Evolutionary conservation across 2,329 filamentous ascomycete species (phyloP).

Genomic region (Ophiostoma quercus): DNA sequence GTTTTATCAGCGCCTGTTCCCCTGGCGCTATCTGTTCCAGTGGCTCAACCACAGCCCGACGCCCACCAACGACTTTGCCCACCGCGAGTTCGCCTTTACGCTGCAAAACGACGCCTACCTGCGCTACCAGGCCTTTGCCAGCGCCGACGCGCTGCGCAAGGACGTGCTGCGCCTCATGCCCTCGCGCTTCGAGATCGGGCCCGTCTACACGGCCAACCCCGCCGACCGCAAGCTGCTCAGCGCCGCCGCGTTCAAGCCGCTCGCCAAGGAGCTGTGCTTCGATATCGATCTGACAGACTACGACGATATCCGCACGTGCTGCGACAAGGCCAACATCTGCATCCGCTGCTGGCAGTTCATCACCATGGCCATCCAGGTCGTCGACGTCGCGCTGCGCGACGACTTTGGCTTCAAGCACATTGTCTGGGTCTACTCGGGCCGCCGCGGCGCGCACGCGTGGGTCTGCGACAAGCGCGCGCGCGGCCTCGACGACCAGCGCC

Average conservation of each 20-base stretch:
- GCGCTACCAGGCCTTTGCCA: conserved; percentile 71
- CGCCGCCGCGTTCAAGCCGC: conserved; percentile 72
- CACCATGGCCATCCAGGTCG: conserved; percentile 93
- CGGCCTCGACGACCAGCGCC: conserved; percentile 76
- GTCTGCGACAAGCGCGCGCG: conserved; percentile 88
- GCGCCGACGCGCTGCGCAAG: conserved; percentile 69
- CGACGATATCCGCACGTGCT: conserved; percentile 93
- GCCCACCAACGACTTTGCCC: conserved; percentile 79
- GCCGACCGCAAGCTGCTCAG: conserved; percentile 87
- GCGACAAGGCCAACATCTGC: conserved; percentile 88
- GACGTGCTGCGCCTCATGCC: conserved; percentile 85
- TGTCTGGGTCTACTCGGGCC: conserved; percentile 96
- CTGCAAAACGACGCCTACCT: conserved; percentile 89
- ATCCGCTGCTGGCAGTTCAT: conserved; percentile 94
- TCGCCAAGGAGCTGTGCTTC: conserved; percentile 93
- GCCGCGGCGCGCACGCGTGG: conserved; percentile 96
- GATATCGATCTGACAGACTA: conserved; percentile 99
- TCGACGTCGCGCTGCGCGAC: conserved; percentile 79
- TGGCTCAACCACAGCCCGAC: conserved; percentile 93
- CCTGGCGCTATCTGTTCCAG: conserved; percentile 90
- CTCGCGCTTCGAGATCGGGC: conserved; percentile 94
- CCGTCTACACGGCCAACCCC: conserved; percentile 92
- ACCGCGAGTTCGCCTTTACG: conserved; percentile 94
- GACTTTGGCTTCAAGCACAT: conserved; percentile 98
- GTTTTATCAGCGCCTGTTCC: conserved; percentile 94